Evolutionary conservation across 306 rosid genomes (phyloP).

Genomic region (Glycine soja): DNA sequence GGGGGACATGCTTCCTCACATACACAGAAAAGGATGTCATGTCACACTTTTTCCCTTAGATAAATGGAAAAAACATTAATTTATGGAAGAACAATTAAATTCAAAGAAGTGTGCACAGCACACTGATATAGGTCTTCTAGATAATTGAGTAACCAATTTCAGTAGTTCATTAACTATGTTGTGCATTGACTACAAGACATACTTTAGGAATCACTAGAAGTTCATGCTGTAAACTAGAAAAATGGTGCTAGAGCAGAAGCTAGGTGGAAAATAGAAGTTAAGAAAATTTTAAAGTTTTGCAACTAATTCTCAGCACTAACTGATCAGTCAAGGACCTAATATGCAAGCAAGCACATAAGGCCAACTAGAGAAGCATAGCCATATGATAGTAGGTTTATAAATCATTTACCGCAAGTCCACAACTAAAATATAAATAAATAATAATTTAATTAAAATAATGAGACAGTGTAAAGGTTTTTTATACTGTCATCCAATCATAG

Average conservation of each 20-base stretch:
- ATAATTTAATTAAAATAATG: background rate
- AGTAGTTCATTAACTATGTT: background rate
- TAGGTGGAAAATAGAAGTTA: background rate
- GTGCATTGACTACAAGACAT: background rate
- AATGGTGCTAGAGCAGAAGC: background rate
- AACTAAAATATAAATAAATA: background rate
- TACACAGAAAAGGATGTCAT: slow-evolving; percentile 11
- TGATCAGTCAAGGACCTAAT: slow-evolving; percentile 27
- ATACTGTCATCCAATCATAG: background rate
- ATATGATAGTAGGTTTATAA: background rate
- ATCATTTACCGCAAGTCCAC: background rate
- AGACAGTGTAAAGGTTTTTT: background rate
- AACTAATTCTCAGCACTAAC: slow-evolving; percentile 11
- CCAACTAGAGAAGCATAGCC: slow-evolving; percentile 23
- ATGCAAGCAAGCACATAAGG: slow-evolving; percentile 25
- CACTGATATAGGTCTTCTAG: background rate
- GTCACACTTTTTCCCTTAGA: background rate
- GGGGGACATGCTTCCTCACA: background rate
- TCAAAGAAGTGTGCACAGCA: slow-evolving; percentile 16
- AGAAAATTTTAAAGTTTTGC: background rate
- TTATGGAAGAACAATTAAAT: slow-evolving; percentile 18
- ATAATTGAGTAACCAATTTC: slow-evolving; percentile 24
- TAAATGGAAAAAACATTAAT: slow-evolving; percentile 15
- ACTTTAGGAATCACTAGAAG: background rate
- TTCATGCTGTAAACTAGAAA: slow-evolving; percentile 2